A percentile compares a stretch with the other conserved stretches of the same genome.
phyloP scores from a whole-genome alignment of 805 yeast species.

The Starmerella potacharoeniae region DNA sequence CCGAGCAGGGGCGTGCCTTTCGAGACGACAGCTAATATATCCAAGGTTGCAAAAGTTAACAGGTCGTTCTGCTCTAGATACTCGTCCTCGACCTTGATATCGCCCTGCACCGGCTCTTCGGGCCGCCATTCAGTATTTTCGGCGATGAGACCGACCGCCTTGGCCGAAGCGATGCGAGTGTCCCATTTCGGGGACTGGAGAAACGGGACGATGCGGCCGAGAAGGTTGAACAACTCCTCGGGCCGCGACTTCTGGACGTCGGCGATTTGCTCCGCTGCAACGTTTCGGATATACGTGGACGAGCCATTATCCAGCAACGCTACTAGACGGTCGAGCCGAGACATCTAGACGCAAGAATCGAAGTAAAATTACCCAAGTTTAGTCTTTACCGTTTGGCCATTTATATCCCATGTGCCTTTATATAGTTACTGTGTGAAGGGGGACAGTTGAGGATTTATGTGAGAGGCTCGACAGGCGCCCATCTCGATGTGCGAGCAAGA shows the following conservation, averaged over 20 bases:
- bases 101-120: conserved; percentile 30
- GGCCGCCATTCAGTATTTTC: conserved; percentile 83
- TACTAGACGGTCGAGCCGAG: conserved; percentile 27
- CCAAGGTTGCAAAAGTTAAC: conserved; percentile 29
- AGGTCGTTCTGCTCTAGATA: conserved; percentile 17
- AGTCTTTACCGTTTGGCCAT: neutral
- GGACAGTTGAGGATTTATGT: neutral
- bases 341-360: conserved; percentile 15
- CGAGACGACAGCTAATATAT: conserved; percentile 30
- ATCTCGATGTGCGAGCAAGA: neutral
- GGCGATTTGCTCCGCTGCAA: conserved; percentile 94
- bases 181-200: conserved; percentile 83
- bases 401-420: neutral
- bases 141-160: conserved; percentile 89
- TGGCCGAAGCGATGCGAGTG: conserved; percentile 86
- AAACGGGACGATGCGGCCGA: conserved; percentile 86
- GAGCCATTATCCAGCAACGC: conserved; percentile 78
- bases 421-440: neutral
- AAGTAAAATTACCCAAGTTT: neutral
- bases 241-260: conserved; percentile 92
- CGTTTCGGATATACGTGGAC: conserved; percentile 80
- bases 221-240: conserved; percentile 70
- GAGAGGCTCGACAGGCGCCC: conserved; percentile 3
- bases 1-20: conserved; percentile 47
- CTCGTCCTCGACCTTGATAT: conserved; percentile 22